Percentiles rank a stretch among this genome's conserved stretches.
phyloP scores from a whole-genome alignment of 345 rosid species.

The Corchorus olitorius region DNA sequence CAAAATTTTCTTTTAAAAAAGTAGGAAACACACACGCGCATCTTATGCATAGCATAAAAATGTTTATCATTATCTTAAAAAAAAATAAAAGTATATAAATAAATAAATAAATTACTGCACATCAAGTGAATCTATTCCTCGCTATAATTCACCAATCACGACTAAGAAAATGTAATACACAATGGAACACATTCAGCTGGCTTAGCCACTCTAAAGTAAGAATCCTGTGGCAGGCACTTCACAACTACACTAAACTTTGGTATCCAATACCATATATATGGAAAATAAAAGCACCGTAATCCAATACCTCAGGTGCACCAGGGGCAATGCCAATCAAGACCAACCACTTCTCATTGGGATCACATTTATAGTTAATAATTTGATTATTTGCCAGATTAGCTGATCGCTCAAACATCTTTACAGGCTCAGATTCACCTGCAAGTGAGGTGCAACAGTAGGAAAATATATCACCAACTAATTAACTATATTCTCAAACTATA shows the following conservation, averaged over 20 bases:
- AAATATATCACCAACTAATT: constrained; percentile 12
- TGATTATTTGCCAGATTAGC: constrained; percentile 89
- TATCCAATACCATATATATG: background rate
- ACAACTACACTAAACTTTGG: background rate
- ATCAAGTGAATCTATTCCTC: background rate
- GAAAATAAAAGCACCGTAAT: background rate
- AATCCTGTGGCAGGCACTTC: background rate
- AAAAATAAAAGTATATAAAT: background rate
- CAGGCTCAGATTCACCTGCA: constrained; percentile 90
- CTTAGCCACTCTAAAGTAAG: background rate
- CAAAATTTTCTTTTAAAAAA: background rate
- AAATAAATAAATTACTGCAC: background rate
- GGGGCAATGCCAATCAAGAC: constrained; percentile 95
- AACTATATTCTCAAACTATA: background rate
- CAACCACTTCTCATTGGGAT: constrained; percentile 90
- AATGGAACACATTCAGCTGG: background rate
- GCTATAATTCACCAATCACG: background rate
- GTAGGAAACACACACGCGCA: background rate
- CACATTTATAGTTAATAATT: constrained; percentile 89
- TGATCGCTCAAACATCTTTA: constrained; percentile 92
- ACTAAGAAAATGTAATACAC: background rate
- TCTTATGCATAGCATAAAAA: background rate
- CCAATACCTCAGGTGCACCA: constrained; percentile 83
- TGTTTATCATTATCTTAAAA: background rate
- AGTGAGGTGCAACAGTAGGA: background rate